Evolutionary conservation across 257 asterid species (phyloP).

Genomic region (Eucommia ulmoides): DNA sequence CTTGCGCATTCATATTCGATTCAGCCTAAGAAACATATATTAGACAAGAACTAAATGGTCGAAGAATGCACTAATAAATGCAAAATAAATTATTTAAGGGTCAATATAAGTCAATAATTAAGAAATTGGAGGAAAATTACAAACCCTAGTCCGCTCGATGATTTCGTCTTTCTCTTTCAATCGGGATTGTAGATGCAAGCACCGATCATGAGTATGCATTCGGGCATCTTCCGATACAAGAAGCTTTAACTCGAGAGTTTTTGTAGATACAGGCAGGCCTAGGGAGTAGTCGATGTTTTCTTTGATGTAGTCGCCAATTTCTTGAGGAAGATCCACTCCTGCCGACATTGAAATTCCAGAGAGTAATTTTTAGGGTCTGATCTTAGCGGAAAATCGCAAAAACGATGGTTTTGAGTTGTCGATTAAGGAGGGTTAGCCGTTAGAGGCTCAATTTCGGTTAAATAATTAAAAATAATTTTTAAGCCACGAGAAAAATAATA

Average conservation of each 20-base stretch:
- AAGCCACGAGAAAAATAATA: no score
- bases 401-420: no score
- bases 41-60: not conserved
- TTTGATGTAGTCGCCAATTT: constrained; percentile 67
- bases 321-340: constrained; percentile 69
- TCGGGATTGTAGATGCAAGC: constrained; percentile 41
- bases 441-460: no score
- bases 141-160: constrained; percentile 70
- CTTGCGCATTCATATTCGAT: constrained; percentile 79
- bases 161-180: constrained; percentile 57
- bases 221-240: constrained; percentile 51
- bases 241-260: constrained; percentile 59
- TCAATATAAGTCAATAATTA: no score
- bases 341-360: no score
- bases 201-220: constrained; percentile 35
- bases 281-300: constrained; percentile 57
- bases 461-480: no score
- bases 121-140: no score
- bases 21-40: constrained; percentile 50
- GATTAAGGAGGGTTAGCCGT: no score
- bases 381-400: no score
- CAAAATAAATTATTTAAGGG: constrained; percentile 3
- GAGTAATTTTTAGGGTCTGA: no score
- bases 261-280: constrained; percentile 58
- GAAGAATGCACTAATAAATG: not conserved